A percentile compares a stretch with the other conserved stretches of the same genome.
Conservation (phyloP, 2,329 filamentous ascomycete species). For the Zymoseptoria brevis region DNA sequence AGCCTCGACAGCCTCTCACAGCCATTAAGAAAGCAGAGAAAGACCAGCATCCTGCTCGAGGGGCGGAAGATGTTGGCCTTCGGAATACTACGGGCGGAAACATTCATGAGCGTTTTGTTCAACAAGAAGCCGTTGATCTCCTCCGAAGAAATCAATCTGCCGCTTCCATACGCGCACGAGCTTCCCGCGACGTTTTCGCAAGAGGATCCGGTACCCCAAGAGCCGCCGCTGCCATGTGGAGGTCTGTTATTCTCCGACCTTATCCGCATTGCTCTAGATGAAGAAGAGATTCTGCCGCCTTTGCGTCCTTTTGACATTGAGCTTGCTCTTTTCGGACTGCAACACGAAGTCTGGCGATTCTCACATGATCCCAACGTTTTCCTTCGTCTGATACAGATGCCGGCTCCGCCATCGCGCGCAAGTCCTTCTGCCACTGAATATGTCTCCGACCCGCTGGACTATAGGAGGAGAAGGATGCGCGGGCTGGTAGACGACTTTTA, state of each 20-base stretch:
- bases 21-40: neutral
- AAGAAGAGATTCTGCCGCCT: neutral
- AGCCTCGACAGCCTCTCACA: neutral
- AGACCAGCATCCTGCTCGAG: neutral
- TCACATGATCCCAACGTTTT: neutral
- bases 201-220: neutral
- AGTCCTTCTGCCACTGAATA: too few species aligned
- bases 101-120: neutral
- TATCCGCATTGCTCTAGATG: neutral
- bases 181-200: neutral
- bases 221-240: neutral
- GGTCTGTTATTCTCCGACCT: neutral
- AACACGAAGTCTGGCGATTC: neutral
- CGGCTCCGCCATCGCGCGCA: neutral
- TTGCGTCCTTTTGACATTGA: neutral
- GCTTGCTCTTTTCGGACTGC: neutral
- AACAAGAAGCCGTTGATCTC: neutral
- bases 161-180: neutral
- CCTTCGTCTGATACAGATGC: neutral
- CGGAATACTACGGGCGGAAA: neutral
- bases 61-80: neutral
- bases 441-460: too few species aligned
- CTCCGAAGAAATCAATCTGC: neutral
- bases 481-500: too few species aligned
- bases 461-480: too few species aligned